Percentiles rank a stretch among this genome's conserved stretches.
These are phyloP conservation scores for Wallacemonas sp. DNA, from an alignment of 208 protist genomes.

Conservation along the genomic window DNA sequence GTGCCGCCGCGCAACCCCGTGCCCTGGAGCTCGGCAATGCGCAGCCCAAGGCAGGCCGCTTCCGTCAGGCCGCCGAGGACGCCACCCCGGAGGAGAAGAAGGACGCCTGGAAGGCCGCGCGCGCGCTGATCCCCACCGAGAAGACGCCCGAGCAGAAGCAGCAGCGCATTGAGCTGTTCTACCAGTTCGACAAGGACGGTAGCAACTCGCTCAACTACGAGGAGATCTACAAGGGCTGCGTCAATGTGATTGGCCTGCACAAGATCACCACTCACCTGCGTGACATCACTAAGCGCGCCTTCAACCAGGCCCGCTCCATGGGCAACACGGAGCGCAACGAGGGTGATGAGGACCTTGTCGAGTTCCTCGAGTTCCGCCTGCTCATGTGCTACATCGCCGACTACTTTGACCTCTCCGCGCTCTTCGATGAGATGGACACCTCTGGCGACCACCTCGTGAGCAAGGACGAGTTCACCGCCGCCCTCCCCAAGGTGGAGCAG, in stretches of 20 bases:
- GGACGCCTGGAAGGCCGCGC: conserved; percentile 14
- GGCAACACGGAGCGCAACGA: conserved; percentile 24
- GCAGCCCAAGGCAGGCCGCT: conserved; percentile 22
- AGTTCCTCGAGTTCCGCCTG: conserved; percentile 79
- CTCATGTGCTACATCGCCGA: conserved; percentile 77
- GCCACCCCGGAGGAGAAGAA: conserved; percentile 13
- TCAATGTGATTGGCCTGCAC: conserved; percentile 24
- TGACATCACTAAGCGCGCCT: conserved; percentile 61
- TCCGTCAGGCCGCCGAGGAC: conserved; percentile 16
- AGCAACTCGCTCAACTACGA: conserved; percentile 46
- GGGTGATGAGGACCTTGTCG: conserved; percentile 50
- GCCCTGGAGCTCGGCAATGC: not conserved
- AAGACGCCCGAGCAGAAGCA: conserved; percentile 36
- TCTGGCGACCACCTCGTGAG: conserved; percentile 71
- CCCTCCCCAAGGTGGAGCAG: conserved; percentile 47
- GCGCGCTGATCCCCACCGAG: conserved; percentile 26
- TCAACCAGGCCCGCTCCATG: conserved; percentile 43
- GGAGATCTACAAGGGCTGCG: conserved; percentile 48
- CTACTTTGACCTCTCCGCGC: conserved; percentile 71
- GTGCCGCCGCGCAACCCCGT: not conserved
- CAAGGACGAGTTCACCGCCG: conserved; percentile 67
- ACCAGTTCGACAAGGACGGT: conserved; percentile 59
- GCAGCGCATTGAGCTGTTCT: conserved; percentile 47
- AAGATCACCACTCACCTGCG: conserved; percentile 36
- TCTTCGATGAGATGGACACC: conserved; percentile 85